These are phyloP conservation scores for Ceratocystis smalleyi DNA, from an alignment of 2,329 filamentous ascomycete species.

Conservation along the genomic window DNA sequence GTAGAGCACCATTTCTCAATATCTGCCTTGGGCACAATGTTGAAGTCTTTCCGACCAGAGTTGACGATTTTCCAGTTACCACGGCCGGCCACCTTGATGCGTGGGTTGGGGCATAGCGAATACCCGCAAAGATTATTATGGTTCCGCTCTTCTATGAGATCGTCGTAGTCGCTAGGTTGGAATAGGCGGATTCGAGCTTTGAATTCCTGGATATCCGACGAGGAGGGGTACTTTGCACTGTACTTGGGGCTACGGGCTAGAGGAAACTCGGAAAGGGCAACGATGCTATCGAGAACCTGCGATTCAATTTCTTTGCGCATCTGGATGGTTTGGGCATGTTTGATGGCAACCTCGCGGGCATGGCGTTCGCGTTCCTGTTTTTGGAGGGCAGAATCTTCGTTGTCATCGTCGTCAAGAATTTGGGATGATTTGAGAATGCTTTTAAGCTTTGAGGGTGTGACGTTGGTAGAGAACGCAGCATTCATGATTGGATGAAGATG, in stretches of 20 bases:
- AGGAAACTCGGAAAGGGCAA: slow-evolving; percentile 52
- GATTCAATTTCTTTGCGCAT: slow-evolving; percentile 64
- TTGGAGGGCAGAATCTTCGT: background rate
- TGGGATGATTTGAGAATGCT: slow-evolving; percentile 45
- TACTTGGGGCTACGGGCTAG: slow-evolving; percentile 23
- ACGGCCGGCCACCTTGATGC: slow-evolving; percentile 37
- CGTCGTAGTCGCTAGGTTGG: slow-evolving; percentile 78
- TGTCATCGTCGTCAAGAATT: slow-evolving; percentile 20
- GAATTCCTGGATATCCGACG: slow-evolving; percentile 49
- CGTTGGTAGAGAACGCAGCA: slow-evolving; percentile 3
- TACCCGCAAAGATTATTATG: slow-evolving; percentile 73
- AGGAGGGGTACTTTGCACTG: slow-evolving; percentile 34
- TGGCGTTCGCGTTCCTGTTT: slow-evolving; percentile 20
- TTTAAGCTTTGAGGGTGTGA: slow-evolving; percentile 27
- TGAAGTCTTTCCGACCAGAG: slow-evolving; percentile 37
- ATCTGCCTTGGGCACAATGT: slow-evolving; percentile 55
- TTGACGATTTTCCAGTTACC: slow-evolving; percentile 54
- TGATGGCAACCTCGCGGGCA: slow-evolving; percentile 51
- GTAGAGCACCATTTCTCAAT: slow-evolving; percentile 78
- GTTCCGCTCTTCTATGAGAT: slow-evolving; percentile 76
- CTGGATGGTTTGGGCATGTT: slow-evolving; percentile 71
- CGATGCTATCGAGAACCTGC: slow-evolving; percentile 54
- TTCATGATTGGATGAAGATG: slow-evolving; percentile 6
- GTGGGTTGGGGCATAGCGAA: slow-evolving; percentile 54
- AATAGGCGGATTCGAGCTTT: slow-evolving; percentile 54